Base-by-base conservation (phyloP, 768 basidiomycete genomes). In the Gloeostereum incarnatum region DNA sequence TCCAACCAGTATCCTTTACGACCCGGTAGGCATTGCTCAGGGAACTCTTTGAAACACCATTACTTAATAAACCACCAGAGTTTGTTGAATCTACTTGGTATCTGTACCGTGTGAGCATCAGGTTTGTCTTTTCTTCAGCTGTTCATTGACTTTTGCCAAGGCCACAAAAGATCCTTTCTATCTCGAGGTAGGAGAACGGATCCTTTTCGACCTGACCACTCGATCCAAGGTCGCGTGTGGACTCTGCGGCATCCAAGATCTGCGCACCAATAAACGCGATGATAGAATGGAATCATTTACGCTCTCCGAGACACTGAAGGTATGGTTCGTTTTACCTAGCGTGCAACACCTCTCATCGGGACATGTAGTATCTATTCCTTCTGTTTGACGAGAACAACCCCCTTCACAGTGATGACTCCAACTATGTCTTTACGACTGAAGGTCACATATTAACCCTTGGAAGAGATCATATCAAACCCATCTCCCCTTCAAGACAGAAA, bases 231-330 rank as follows among this genome's bases (percentile, higher is more conserved):
- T 92, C 3, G 69, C 74, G 8, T 98, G 94, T 54, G 94, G 94
- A 1, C 66, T 98, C 31, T 72, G 84, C 4, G 81, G 87, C 6
- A 78, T 98, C 40, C 66, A 70, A 46, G 85, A 96, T 57, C 69
- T 97, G 2, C 68, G 81, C 29, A 78, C 68, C 21, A 85, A 88
- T 47, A 66, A 77, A 49, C 75, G 74, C 13, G 90, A 93, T 45
- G 90, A 98, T 51, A 75, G 94, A 43, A 98, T 98, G 96, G 96
- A 98, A 57, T 90, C 86, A 4, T 99, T 98, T 56, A 78, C 78
- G n/a, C 67, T 97, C 22, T 91, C 88, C 3, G 93, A 94, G 61
- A 91, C 91, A 1, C 62, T 96, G 33, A 94, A 93, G 71, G 90
- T 82, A 42, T 9, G n/a, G 17, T 21, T 21, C 14, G 34, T n/a